Conservation (phyloP, 768 basidiomycete species). For the Filobasidium floriforme region DNA sequence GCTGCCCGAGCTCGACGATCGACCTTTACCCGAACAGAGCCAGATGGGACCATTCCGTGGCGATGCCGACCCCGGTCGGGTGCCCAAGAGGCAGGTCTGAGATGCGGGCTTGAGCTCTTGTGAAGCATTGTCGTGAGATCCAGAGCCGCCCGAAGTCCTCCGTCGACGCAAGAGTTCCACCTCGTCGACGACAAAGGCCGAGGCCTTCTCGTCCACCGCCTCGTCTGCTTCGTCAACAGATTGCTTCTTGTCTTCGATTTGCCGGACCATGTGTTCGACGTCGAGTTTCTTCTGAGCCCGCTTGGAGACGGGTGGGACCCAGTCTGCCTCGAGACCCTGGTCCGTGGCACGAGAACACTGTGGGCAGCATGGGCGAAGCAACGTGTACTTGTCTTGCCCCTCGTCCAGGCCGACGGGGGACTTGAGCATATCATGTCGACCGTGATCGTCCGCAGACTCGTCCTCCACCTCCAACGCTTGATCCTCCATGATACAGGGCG, state of each 20-base stretch:
- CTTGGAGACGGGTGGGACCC: not conserved
- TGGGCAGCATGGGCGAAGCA: not conserved
- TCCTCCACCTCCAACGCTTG: not conserved
- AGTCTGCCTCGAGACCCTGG: not conserved
- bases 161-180: not conserved
- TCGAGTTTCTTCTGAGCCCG: not conserved
- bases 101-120: too few species aligned
- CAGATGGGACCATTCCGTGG: not conserved
- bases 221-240: not conserved
- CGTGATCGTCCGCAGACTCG: not conserved
- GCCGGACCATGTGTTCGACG: not conserved
- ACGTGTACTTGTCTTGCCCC: not conserved
- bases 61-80: not conserved
- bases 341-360: not conserved
- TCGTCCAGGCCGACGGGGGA: not conserved
- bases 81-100: not conserved
- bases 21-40: not conserved
- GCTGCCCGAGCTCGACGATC: not conserved
- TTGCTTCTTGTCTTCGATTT: not conserved
- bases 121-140: too few species aligned
- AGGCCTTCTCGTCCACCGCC: slow-evolving; percentile 4
- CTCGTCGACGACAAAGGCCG: not conserved
- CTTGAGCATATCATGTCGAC: not conserved
- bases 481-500: not conserved
- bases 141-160: not conserved